Base-by-base conservation (phyloP, 768 basidiomycete genomes). In the Macrolepiota dolichaula region DNA sequence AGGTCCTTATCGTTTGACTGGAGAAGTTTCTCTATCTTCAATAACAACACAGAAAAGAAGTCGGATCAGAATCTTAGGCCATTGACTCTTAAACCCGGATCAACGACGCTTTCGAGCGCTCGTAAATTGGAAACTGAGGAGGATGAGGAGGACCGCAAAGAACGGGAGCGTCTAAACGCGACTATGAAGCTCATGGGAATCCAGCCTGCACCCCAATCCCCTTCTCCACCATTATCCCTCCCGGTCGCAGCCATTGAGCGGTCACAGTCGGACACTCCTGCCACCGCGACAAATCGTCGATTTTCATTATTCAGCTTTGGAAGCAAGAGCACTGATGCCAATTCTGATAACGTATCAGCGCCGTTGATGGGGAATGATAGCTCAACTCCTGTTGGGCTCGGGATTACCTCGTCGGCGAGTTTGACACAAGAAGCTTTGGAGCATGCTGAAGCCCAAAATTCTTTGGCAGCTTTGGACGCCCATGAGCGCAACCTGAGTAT, bases 121-220 rank as follows among this genome's bases (percentile, higher is more conserved):
- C 83, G 92, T 55, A 94, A 95, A 72, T 74, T 96, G 38, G 93
- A 96, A 62, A 93, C 87, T 1, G 78, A 82, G 42, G 96, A 98
- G 72, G 96, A 98, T 67, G 96, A 98, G 62, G 94, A 98, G 63
- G 95, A 97, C 69, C 80, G 85, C 40, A 83, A 81, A 63, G 94
- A 96, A 73, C 80, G 96, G 58, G 94, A 95, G 71, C 84, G 94
- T 15, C 79, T 98, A 57, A 82, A 89, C 64, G 93, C 93, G 15
- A 93, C 94, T 27, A 91, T 98, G 91, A 92, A 94, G 71, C 77
- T 96, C 29, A 94, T 96, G 89, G 96, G 96, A 4, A 92, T 96
- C 62, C 86, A 89, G 71, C 85, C 88, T 32, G 70, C 77, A n/a
- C 68, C 79, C 53, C 75, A 81, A 13, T 72, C 82, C n/a, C 69